Base-by-base conservation (phyloP, 2,329 filamentous ascomycete species). In the Trichoderma gracile region DNA sequence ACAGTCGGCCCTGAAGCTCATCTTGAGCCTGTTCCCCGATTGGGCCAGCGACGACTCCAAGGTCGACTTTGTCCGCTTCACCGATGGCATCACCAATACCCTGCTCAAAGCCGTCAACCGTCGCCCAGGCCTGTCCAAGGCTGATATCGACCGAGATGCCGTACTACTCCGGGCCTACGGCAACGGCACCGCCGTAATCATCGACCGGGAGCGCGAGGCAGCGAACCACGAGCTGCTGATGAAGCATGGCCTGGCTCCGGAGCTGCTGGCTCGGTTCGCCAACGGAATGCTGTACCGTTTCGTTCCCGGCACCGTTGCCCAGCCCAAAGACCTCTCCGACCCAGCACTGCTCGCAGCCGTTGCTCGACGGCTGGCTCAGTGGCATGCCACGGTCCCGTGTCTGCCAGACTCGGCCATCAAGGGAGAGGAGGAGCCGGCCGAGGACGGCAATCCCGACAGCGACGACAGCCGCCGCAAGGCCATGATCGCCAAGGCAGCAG, bases 61-160 rank as follows among this genome's bases (percentile, higher is more conserved):
- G 49, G 84, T 99, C 71, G 88, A 95, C 73, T 92, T 98, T 74
- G 84, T 92, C 69, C 89, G 91, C 68, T 99, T 98, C 81, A 99
- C 93, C 45, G 95, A 99, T 73, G 95, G 95, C 74, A 99, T 98
- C 79, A 99, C 95, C 69, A 99, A 99, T 79, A 98, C 93, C 56
- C 81, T 94, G 55, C 82, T 93, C 68, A 93, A 93, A 76, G 88
- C 89, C n/a, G 79, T 90, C 73, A 91, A 92, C 75, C 85, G 82
- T 69, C 82, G 82, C 27, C 76, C 80, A 1, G 91, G 90, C 56
- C 81, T 89, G 69, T 89, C 91, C 57, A 85, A 90, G 71, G 67
- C 73, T n/a, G 86, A 93, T 60, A 84, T 94, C 69, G 93, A 98
- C 77, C 84, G 85, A 67, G 91, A 96, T 69, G 91, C 95, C 40